Evolutionary conservation across 1,284 basidiomycete species (phyloP), one percentile per base, ranked within the genome.

Genomic region (Trametes pubescens): DNA sequence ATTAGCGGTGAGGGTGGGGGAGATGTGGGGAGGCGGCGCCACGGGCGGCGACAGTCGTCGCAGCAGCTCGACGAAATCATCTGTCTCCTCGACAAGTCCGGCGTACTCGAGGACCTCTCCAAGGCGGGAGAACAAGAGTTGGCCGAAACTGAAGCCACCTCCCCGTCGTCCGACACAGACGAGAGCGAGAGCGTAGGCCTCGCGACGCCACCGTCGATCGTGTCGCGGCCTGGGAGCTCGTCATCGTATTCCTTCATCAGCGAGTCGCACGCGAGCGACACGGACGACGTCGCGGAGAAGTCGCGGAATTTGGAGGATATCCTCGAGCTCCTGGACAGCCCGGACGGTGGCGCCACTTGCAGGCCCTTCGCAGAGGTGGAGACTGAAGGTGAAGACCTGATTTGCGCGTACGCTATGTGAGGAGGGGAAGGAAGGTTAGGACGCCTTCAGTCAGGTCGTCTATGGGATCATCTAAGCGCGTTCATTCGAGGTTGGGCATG

Each of bases 61-160:
- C 52, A 53, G 46, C 67, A 69, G 59, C 57, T 72, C 14, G 63
- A 68, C 44, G 66, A 69, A 43, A 62, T 69, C 57, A 65, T 69
- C 62, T 62, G 57, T 46, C 64, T 70, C 26, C 61, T 70, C 18
- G 63, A 65, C 59, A 37, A 57, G 44, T 59, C 59, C 29, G 65
- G 64, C 21, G 43, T 68, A 34, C 62, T 64, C 24, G 48, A 55
- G 22, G 58, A 16, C 16, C 22, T 18, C 37, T 29, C 16, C 32
- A 57, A 29, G 4, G 49, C 21, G 29, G 29, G 32, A 1, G 62
- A 11, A 7, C 38, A 13, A 46, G 62, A 64, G 49, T 44, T 59
- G 10, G 29, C 52, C 32, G 62, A 52, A 61, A 53, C 51, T 32
- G 64, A 51, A 43, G 44, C 53, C 18, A 53, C 43, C 1, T 24